Base-by-base conservation (phyloP, 2,329 filamentous ascomycete species). In the Geosmithia morbida region DNA sequence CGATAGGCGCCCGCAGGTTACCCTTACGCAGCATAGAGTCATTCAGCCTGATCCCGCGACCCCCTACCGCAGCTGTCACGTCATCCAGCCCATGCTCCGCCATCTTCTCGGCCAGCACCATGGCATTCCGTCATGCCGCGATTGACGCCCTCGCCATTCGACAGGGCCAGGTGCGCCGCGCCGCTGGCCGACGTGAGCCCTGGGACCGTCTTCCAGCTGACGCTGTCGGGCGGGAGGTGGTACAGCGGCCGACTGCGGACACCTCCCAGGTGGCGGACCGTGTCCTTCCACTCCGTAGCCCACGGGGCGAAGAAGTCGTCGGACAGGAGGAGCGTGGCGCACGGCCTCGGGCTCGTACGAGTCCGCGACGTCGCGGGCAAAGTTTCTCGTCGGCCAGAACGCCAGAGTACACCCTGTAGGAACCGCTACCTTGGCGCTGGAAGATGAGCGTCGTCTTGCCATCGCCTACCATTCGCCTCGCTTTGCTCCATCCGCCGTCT, bases 61-160 rank as follows among this genome's bases (percentile, higher is more conserved):
- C 44, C n/a, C 13, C 20, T 11, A 46, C 44, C 14, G 33, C 44
- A 26, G 20, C 43, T 14, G 43, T 16, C 10, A 37, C n/a, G 11
- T 20, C 43, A 29, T 29, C 14, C 43, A 37, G 17, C 18, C 43
- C 43, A 45, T 29, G 26, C 43, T 45, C 22, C 26, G 19, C n/a
- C 2, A 45, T 29, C 43, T 30, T 45, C 22, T 45, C 30, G 13
- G 26, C 43, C 14, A 78, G 56, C 14, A 68, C 58, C n/a, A 73
- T 52, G 0, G 70, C 62, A 54, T 78, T 78, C 74, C 37, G 60
- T 56, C 67, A 78, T 69, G 0, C 67, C 72, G 2, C 68, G 53
- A 51, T 78, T 77, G 39, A 75, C 73, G 1, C 74, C 74, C 45
- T 74, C 72, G 2, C 75, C 74, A 0, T 66, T 67, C 48, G 67